Percentiles rank a stretch among this genome's conserved stretches.
Conservation (phyloP, 768 basidiomycete species). For the Ramaria sp. region DNA sequence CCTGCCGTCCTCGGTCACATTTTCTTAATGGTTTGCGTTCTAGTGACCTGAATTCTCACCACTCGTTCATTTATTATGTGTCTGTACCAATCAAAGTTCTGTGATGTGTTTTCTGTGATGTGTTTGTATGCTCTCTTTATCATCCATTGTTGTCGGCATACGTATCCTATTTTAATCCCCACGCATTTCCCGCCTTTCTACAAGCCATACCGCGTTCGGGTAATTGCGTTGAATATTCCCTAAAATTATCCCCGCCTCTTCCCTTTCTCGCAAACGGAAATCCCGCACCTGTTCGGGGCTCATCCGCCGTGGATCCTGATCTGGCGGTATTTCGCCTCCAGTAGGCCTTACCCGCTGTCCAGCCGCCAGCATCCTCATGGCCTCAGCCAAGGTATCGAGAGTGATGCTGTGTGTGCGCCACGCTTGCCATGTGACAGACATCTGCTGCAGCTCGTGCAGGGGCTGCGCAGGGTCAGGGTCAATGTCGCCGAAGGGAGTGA, state of each 20-base stretch:
- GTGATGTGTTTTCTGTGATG: too few relatives aligned
- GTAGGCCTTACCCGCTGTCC: constrained; percentile 42
- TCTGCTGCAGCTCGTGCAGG: constrained; percentile 48
- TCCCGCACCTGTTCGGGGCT: constrained; percentile 10
- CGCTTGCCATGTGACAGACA: constrained; percentile 50
- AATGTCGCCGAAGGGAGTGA: constrained; percentile 14
- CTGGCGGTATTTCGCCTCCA: background rate
- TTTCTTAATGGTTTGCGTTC: background rate
- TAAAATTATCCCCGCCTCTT: constrained; percentile 31
- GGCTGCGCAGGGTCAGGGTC: constrained; percentile 44
- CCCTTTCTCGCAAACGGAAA: constrained; percentile 16
- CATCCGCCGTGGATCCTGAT: background rate
- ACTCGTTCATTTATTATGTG: background rate
- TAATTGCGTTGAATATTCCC: constrained; percentile 36
- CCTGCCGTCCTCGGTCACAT: background rate
- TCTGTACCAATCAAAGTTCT: background rate
- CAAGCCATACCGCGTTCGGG: constrained; percentile 31
- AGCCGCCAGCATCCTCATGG: constrained; percentile 35
- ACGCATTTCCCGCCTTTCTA: background rate
- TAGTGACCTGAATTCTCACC: too few relatives aligned
- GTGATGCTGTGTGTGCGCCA: constrained; percentile 56
- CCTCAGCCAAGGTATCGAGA: constrained; percentile 35
- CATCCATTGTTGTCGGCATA: too few relatives aligned
- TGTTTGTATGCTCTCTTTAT: too few relatives aligned
- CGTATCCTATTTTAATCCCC: background rate